Base-by-base conservation (phyloP, 2,329 filamentous ascomycete genomes). In the Botryotinia calthae region DNA sequence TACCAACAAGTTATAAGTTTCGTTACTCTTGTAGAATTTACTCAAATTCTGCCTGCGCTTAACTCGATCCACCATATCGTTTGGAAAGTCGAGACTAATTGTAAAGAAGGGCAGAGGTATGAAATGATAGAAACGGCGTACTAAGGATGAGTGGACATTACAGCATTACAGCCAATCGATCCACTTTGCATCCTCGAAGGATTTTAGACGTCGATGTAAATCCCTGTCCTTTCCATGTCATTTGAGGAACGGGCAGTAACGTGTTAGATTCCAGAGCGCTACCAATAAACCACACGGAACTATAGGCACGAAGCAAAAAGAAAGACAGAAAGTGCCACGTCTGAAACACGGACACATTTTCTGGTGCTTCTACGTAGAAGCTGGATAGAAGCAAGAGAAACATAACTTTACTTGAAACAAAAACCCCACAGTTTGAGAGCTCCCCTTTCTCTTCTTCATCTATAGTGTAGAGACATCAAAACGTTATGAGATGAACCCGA, bases 181-280 rank as follows among this genome's bases (percentile, higher is more conserved):
- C 63, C 63, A 65, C 64, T 40, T 64, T 37, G 22, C 44, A 51
- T 51, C 63, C 63, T 66, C 44, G 44, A 51, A 66, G 63, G 63
- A 66, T 51, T 56, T n/a, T n/a, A 51, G 63, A 66, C 44, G 22
- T 66, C 31, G 63, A 66, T n/a, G n/a, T 51, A 18, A 18, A 66
- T 51, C 44, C 63, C 31, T 48, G 63, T 51, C 44, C 34, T 22
- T 28, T n/a, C 22, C 63, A 66, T 37, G 31, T 18, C 31, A 51
- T 66, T 66, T 51, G 42, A 37, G 63, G 28, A 51, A 44, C 28
- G 25, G 9, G 58, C 16, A 48, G 62, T 51, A 66, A 66, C 31
- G 44, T 51, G 44, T 66, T 66, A 4, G 63, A 22, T n/a, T 34
- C 44, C 37, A 51, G 44, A 31, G 63, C 63, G 63, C 63, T 66